Evolutionary conservation across 768 basidiomycete species (phyloP).

Genomic region (Boletus huronensis): DNA sequence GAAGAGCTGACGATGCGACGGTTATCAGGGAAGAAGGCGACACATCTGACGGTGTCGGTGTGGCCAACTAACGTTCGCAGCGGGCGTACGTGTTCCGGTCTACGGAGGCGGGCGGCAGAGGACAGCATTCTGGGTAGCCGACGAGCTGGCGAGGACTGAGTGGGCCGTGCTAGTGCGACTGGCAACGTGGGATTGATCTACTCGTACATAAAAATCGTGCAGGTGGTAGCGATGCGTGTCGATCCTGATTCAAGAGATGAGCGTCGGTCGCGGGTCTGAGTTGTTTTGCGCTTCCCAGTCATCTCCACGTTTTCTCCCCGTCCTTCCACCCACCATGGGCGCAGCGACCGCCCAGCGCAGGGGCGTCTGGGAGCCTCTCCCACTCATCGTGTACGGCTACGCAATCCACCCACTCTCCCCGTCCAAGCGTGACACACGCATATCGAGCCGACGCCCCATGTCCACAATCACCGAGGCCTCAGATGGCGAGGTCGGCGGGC

Average conservation of each 20-base stretch:
- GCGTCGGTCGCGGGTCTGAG: neutral
- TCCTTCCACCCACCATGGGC: slow-evolving; percentile 13
- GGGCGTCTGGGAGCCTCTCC: slow-evolving; percentile 61
- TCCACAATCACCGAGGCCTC: slow-evolving; percentile 46
- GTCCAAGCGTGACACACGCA: slow-evolving; percentile 66
- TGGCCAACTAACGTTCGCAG: slow-evolving; percentile 32
- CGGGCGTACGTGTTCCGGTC: slow-evolving; percentile 26
- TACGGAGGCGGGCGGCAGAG: slow-evolving; percentile 17
- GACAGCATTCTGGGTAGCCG: slow-evolving; percentile 20
- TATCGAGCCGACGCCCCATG: slow-evolving; percentile 42
- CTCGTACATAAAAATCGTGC: neutral
- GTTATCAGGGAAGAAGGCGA: slow-evolving; percentile 30
- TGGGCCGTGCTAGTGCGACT: too few relatives aligned
- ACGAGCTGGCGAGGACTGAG: too few relatives aligned
- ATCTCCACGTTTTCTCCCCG: neutral
- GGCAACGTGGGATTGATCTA: neutral
- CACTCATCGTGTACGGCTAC: slow-evolving; percentile 85
- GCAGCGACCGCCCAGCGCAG: slow-evolving; percentile 30
- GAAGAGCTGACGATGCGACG: slow-evolving; percentile 24
- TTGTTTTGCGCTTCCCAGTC: neutral
- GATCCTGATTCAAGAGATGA: neutral
- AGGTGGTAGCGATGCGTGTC: neutral
- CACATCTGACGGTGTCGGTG: slow-evolving; percentile 23
- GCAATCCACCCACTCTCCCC: slow-evolving; percentile 81
- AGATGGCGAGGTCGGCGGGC: slow-evolving; percentile 58